phyloP scores from a whole-genome alignment of 2,329 filamentous ascomycete species.

The Colletotrichum theobromicola region DNA sequence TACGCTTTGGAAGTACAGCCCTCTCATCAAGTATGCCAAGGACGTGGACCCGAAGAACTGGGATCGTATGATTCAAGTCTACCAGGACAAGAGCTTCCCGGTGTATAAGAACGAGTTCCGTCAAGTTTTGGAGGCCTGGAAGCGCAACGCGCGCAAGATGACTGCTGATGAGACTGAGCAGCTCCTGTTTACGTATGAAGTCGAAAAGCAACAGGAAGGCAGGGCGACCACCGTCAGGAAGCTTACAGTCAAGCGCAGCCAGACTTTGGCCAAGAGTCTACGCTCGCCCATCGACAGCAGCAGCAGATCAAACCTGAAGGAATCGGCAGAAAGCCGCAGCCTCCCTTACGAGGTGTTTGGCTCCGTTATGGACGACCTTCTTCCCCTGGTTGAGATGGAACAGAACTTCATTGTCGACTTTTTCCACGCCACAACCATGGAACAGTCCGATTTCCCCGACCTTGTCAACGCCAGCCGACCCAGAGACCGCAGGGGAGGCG shows the following conservation, averaged over 20 bases:
- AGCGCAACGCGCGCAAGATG: conserved; percentile 76
- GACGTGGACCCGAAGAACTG: conserved; percentile 85
- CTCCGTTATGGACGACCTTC: conserved; percentile 79
- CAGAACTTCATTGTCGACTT: conserved; percentile 98
- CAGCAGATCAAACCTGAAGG: conserved; percentile 58
- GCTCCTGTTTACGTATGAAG: conserved; percentile 83
- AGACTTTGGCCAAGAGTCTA: conserved; percentile 79
- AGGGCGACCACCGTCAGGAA: conserved; percentile 82
- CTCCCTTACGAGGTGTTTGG: conserved; percentile 83
- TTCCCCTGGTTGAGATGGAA: conserved; percentile 86
- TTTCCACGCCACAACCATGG: conserved; percentile 90
- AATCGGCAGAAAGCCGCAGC: conserved; percentile 65
- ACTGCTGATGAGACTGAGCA: conserved; percentile 76
- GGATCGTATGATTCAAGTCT: conserved; percentile 79
- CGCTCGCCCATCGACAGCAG: conserved; percentile 71
- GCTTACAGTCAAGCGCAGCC: conserved; percentile 90
- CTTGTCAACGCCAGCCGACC: conserved; percentile 71
- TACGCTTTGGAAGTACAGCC: conserved; percentile 85
- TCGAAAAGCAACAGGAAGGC: conserved; percentile 84
- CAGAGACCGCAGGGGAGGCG: conserved; percentile 71
- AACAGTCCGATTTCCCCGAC: conserved; percentile 83
- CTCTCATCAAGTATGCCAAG: conserved; percentile 84
- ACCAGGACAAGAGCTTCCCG: conserved; percentile 77
- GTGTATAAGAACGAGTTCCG: conserved; percentile 85
- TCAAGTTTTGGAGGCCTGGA: conserved; percentile 80